Evolutionary conservation across 441 rosid genomes (phyloP), one percentile per base, ranked within the genome.

Genomic region (Populus hybrid): DNA sequence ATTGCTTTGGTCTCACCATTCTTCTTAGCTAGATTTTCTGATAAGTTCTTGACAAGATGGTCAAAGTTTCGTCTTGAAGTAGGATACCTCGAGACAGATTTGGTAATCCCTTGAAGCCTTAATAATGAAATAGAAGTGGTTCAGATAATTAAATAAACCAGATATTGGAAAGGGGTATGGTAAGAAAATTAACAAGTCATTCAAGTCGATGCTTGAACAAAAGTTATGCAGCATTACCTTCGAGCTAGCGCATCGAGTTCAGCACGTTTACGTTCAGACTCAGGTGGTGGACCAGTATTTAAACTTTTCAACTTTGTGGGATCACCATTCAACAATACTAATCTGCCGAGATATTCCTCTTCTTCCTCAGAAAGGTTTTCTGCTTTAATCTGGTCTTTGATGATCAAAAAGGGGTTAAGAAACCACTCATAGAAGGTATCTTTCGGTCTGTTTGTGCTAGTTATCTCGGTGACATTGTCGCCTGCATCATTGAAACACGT

Each of bases 171-270:
- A 66, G 11, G 34, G 73, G 57, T 70, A 10, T 28, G 11, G 66
- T 19, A 42, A 67, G 16, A 8, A 53, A 67, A 46, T 34, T 23
- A 30, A 12, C 16, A 19, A n/a, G 42, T n/a, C 23, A 40, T 5
- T 3, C 42, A n/a, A 40, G 66, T 12, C 0, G 11, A 75, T 30
- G 23, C 10, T 16, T 18, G 9, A 21, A 53, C 4, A 32, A 23
- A 32, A 64, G 38, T 30, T 59, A 68, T 28, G 46, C 70, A n/a
- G 57, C 21, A 30, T 77, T 84, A 96, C 99, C 99, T 92, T 81
- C 99, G 89, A 79, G 98, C 99, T 80, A 96, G 79, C 35, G 91
- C 97, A 53, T 91, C 94, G 28, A 94, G 92, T 80, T 94, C 98
- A 2, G 94, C 99, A 73, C 83, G 89, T 81, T 76, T 91, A 30